Base-by-base conservation (phyloP, 768 basidiomycete species). In the Lactarius vividus region DNA sequence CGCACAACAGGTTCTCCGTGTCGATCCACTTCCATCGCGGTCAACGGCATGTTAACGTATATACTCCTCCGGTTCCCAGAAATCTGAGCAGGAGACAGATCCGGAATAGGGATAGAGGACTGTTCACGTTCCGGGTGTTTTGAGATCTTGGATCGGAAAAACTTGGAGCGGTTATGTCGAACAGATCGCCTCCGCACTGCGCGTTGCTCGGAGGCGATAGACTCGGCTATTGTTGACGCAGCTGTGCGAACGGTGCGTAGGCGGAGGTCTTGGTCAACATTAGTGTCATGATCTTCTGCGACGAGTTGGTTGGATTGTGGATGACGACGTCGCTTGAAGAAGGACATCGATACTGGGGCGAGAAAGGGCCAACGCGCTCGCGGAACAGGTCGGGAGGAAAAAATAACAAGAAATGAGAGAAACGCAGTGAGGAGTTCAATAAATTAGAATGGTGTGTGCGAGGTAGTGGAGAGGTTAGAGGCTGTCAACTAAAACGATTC, bases 221-320 rank as follows among this genome's bases (percentile, higher is more conserved):
- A 91, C 75, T 95, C 92, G 67, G 92, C 89, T 70, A 97, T 88
- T 44, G 92, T 92, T 20, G 91, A 93, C 2, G 91, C 89, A 20
- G 96, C 96, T 1, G 96, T 97, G 72, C 89, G 88, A n/a, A 94
- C 92, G 1, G 94, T 96, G 60, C 92, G 87, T 57, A 98, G 82
- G 44, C 94, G 88, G 15, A 95, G 83, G 73, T 94, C 87, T 23
- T 90, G 89, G 80, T 98, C 95, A 71, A 92, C 88, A 62, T 91
- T 85, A 72, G 85, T 77, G 53, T 74, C 71, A 72, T 88, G 86
- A 68, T 86, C 83, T 76, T 87, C 84, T 54, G 78, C 79, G 71
- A 82, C 80, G 55, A 79, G 73, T 66, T 82, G 66, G 69, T 73
- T 67, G 42, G 61, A 58, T 40, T 63, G 57, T 53, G 52, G 29